A percentile compares a stretch with the other conserved stretches of the same genome.
Conservation (phyloP, 352 stramenopile species). For the Pythium aristosporum region DNA sequence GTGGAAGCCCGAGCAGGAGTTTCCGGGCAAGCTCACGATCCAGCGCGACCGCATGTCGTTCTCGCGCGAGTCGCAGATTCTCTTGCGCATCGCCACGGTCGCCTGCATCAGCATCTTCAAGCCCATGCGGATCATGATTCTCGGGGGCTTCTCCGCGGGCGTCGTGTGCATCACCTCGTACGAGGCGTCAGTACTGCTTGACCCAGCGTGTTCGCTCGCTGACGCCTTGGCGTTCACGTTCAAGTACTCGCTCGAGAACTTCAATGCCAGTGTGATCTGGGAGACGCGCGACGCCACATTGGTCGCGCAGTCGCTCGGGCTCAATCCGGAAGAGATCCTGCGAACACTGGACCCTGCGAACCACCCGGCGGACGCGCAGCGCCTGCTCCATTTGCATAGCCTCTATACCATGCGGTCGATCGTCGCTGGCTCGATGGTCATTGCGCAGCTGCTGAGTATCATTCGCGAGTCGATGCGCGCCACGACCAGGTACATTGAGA, state of each 20-base stretch:
- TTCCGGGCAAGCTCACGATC: constrained; percentile 45
- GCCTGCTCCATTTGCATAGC: constrained; percentile 41
- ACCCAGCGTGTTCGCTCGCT: constrained; percentile 21
- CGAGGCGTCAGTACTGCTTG: constrained; percentile 45
- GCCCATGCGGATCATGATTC: constrained; percentile 41
- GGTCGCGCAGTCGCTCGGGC: constrained; percentile 39
- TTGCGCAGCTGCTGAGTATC: constrained; percentile 67
- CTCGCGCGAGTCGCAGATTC: constrained; percentile 43
- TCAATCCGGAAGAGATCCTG: constrained; percentile 39
- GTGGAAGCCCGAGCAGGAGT: constrained; percentile 62
- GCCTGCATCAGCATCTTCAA: constrained; percentile 47
- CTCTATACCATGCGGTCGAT: constrained; percentile 49
- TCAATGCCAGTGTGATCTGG: constrained; percentile 66
- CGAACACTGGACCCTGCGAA: constrained; percentile 31
- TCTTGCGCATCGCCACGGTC: constrained; percentile 41
- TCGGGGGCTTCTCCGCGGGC: constrained; percentile 44
- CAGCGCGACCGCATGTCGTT: constrained; percentile 36
- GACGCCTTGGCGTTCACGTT: constrained; percentile 47
- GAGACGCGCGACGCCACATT: constrained; percentile 45
- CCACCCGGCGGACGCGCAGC: constrained; percentile 35
- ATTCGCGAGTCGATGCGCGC: constrained; percentile 45
- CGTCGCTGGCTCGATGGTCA: constrained; percentile 61
- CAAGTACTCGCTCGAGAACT: constrained; percentile 63
- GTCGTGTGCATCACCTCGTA: constrained; percentile 51
- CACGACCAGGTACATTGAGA: constrained; percentile 45